Evolutionary conservation across 192 early-diverging fungal genomes (phyloP), one percentile per base, ranked within the genome.

Genomic region (Gigaspora rosea): DNA sequence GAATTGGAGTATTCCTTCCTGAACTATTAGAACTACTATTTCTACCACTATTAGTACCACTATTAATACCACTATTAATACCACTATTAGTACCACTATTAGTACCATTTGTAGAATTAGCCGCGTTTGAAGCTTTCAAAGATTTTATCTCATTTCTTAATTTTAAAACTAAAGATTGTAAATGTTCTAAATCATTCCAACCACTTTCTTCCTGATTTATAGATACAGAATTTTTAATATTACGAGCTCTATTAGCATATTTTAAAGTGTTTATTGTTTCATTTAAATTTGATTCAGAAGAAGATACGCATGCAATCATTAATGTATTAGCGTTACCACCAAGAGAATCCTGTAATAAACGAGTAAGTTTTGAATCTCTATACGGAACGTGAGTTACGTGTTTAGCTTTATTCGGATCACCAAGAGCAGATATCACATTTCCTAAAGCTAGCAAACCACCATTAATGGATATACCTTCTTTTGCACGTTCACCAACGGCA

Each of bases 401-500:
- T 75, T 86, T 86, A 10, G 80, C 81, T 66, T 87, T 87, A 10
- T 84, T 65, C 8, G 88, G 83, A 79, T 97, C 97, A 36, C 95
- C 95, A n/a, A 99, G 84, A 0, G 97, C 98, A 6, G 93, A 95
- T 61, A 99, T 99, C 22, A 98, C 97, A 80, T 98, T 99, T 71
- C 97, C 98, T 35, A 99, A 89, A 8, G 96, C 96, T 71, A 97
- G 83, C 20, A 98, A 86, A 7, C 97, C 98, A 46, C 94, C 92
- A 82, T 98, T 99, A 81, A 98, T 99, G 27, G 92, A 93, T 73
- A 98, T 98, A 70, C 97, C 97, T 80, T 99, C 97, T 80, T 94
- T 94, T 71, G 92, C 92, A 62, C 96, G 88, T 51, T 97, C 96
- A 32, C 96, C 96, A 68, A 91, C 92, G 0, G 97, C 95, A 41